A percentile compares a stretch with the other conserved stretches of the same genome.
Conservation (phyloP, 192 early-diverging fungal species). For the Podila minutissima region DNA sequence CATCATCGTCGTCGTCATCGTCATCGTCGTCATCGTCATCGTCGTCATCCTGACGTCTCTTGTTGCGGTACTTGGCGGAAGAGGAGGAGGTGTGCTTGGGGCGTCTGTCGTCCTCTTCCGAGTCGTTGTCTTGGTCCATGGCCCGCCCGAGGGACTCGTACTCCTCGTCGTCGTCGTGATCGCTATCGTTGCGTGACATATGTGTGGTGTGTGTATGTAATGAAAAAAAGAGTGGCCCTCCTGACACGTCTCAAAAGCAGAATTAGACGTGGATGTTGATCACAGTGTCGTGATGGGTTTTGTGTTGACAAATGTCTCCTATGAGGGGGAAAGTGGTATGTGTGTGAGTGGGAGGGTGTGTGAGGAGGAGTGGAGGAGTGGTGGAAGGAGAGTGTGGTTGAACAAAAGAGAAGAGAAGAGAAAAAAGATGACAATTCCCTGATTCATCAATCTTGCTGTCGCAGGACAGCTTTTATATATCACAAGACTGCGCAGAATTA, state of each 20-base stretch:
- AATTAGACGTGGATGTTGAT: too few relatives aligned
- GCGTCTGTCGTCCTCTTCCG: constrained; percentile 32
- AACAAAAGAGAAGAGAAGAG: neutral
- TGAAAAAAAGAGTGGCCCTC: neutral
- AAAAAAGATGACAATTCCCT: constrained; percentile 31
- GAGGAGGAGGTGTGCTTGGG: constrained; percentile 19
- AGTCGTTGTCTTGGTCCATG: constrained; percentile 31
- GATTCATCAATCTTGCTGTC: neutral
- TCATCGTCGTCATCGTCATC: constrained; percentile 54
- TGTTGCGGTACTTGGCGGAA: constrained; percentile 11
- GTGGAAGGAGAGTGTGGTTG: neutral
- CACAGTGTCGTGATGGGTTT: too few relatives aligned
- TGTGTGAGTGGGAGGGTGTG: neutral
- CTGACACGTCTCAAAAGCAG: too few relatives aligned
- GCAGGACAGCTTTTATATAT: constrained; percentile 6
- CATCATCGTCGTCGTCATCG: constrained; percentile 57
- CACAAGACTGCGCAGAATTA: neutral
- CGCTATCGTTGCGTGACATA: constrained; percentile 43
- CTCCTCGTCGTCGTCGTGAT: constrained; percentile 55
- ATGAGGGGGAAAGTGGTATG: neutral
- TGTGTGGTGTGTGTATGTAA: neutral
- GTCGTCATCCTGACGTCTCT: constrained; percentile 25
- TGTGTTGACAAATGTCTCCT: neutral
- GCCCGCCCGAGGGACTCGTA: constrained; percentile 35
- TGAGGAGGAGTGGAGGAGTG: neutral